Conservation (phyloP, 306 rosid genomes). For the Pyrus pyrifolia region DNA sequence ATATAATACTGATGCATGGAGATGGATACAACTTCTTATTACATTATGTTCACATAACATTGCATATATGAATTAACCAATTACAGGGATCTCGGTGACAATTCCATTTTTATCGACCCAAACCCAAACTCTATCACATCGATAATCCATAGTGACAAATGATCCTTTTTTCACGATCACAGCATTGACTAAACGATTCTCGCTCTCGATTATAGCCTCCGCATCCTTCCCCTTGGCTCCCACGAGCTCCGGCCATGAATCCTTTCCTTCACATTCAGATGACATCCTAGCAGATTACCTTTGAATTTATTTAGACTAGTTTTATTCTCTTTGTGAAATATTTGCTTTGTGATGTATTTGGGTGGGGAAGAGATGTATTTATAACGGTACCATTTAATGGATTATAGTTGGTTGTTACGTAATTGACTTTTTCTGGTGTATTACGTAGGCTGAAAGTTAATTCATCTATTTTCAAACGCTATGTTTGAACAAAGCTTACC, state of each 20-base stretch:
- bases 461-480: not conserved
- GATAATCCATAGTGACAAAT: slow-evolving; percentile 24
- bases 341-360: not conserved
- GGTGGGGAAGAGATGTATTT: not conserved
- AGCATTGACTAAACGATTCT: slow-evolving; percentile 32
- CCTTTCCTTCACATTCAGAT: slow-evolving; percentile 30
- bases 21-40: not conserved
- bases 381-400: not conserved
- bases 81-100: slow-evolving; percentile 34
- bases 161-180: slow-evolving; percentile 31
- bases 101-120: slow-evolving; percentile 23
- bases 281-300: not conserved
- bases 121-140: slow-evolving; percentile 48
- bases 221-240: slow-evolving; percentile 38
- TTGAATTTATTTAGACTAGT: not conserved
- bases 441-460: not conserved
- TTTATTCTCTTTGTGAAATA: not conserved
- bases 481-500: no score
- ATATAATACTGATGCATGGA: not conserved
- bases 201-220: slow-evolving; percentile 19
- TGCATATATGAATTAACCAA: slow-evolving; percentile 16
- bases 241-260: slow-evolving; percentile 50
- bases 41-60: not conserved
- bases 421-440: not conserved
- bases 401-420: not conserved